Conservation (phyloP, 805 yeast species). For the Candida berthetii region DNA sequence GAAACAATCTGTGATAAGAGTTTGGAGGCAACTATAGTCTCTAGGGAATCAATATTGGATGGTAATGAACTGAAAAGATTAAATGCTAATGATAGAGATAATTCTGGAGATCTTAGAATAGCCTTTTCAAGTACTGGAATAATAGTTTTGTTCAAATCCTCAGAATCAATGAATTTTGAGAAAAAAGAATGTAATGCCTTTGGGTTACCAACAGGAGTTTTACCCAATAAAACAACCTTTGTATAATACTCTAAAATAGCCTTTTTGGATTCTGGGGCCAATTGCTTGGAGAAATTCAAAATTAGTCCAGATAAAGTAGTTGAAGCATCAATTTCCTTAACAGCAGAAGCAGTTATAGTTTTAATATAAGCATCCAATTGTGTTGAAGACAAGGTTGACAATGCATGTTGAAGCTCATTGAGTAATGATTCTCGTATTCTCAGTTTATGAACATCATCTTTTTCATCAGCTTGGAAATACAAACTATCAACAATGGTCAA, state of each 20-base stretch:
- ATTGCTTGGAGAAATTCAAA: constrained; percentile 20
- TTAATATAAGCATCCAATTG: constrained; percentile 10
- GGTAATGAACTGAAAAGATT: constrained; percentile 33
- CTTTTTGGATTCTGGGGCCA: constrained; percentile 15
- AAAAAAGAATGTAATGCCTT: constrained; percentile 40
- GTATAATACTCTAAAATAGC: constrained; percentile 22
- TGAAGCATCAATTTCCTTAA: constrained; percentile 25
- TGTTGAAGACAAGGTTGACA: constrained; percentile 15
- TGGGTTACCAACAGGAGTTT: constrained; percentile 30
- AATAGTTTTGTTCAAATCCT: constrained; percentile 30
- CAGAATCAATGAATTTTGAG: constrained; percentile 32
- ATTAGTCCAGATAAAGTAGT: constrained; percentile 30
- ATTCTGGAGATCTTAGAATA: constrained; percentile 72
- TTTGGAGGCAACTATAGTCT: constrained; percentile 35
- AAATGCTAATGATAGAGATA: constrained; percentile 52
- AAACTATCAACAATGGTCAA: constrained; percentile 19
- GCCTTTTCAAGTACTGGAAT: constrained; percentile 69
- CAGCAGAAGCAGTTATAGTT: constrained; percentile 6
- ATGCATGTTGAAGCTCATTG: constrained; percentile 20
- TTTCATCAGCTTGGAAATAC: constrained; percentile 11
- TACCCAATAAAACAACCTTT: constrained; percentile 39
- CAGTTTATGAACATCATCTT: constrained; percentile 30
- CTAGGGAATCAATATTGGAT: constrained; percentile 33
- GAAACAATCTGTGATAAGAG: constrained; percentile 45
- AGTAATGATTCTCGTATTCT: constrained; percentile 31